Evolutionary conservation across 2,329 filamentous ascomycete genomes (phyloP).

Genomic region (Fusarium sacchari): DNA sequence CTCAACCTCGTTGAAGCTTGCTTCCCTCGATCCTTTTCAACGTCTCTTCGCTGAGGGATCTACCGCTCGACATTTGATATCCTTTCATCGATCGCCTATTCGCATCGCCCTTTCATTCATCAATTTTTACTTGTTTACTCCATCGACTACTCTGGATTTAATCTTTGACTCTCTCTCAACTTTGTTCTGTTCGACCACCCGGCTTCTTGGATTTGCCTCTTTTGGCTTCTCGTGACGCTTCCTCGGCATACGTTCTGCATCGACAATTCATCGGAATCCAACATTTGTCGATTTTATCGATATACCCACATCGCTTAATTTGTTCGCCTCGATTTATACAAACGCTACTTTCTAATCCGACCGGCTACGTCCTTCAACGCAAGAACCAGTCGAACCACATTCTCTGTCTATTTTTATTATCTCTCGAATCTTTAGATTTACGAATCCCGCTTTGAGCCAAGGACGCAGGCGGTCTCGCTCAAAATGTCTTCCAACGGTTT

Average conservation of each 20-base stretch:
- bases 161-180: constrained; percentile 34
- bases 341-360: constrained; percentile 39
- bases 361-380: constrained; percentile 23
- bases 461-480: constrained; percentile 99
- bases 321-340: constrained; percentile 29
- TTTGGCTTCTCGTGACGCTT: constrained; percentile 27
- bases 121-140: constrained; percentile 27
- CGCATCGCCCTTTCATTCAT: constrained; percentile 42
- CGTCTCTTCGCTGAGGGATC: constrained; percentile 8
- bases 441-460: constrained; percentile 61
- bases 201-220: constrained; percentile 43
- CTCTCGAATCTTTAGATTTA: constrained; percentile 22
- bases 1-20: constrained; percentile 19
- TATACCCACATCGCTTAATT: constrained; percentile 43
- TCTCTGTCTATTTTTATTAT: constrained; percentile 34
- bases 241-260: constrained; percentile 31
- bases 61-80: constrained; percentile 21
- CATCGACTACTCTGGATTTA: constrained; percentile 36
- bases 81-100: constrained; percentile 25
- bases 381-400: constrained; percentile 31
- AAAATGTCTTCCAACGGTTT: constrained; percentile 96
- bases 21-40: constrained; percentile 25
- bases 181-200: constrained; percentile 23
- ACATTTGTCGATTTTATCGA: constrained; percentile 36
- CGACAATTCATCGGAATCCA: constrained; percentile 26